phyloP scores from a whole-genome alignment of 306 rosid species.

The Ammopiptanthus mongolicus region DNA sequence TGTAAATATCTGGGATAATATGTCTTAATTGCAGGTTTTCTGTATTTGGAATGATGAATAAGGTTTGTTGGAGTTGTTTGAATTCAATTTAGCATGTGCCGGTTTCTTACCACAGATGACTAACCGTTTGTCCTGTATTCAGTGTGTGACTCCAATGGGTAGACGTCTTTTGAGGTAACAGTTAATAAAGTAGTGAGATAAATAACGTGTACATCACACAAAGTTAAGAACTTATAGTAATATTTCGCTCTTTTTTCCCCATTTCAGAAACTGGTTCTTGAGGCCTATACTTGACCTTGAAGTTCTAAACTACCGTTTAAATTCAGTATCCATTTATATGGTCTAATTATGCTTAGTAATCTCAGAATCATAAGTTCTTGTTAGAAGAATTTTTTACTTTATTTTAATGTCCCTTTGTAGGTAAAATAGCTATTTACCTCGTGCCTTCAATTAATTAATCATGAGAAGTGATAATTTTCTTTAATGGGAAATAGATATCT shows the following conservation, averaged over 20 bases:
- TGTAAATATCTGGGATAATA: constrained; percentile 18
- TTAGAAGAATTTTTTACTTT: constrained; percentile 11
- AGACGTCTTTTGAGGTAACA: constrained; percentile 84
- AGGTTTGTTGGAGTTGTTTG: constrained; percentile 53
- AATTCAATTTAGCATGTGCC: constrained; percentile 14
- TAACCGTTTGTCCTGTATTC: constrained; percentile 28
- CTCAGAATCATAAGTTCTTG: constrained; percentile 11
- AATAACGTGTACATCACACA: neutral
- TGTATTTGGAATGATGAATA: constrained; percentile 94
- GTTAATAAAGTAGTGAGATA: neutral
- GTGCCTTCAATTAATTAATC: neutral
- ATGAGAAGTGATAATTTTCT: constrained; percentile 30
- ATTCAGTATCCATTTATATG: constrained; percentile 69
- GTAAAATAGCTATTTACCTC: neutral
- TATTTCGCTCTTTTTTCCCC: neutral
- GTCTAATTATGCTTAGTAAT: neutral
- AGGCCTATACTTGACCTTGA: constrained; percentile 93
- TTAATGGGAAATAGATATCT: constrained; percentile 67
- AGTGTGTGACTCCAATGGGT: constrained; percentile 93
- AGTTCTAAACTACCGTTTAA: constrained; percentile 70
- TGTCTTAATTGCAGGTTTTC: constrained; percentile 70
- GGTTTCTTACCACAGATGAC: constrained; percentile 15
- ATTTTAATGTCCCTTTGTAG: neutral
- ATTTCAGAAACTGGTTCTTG: constrained; percentile 82
- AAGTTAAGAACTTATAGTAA: neutral